Conservation (phyloP, 257 asterid species). For the Echites panduratus region DNA sequence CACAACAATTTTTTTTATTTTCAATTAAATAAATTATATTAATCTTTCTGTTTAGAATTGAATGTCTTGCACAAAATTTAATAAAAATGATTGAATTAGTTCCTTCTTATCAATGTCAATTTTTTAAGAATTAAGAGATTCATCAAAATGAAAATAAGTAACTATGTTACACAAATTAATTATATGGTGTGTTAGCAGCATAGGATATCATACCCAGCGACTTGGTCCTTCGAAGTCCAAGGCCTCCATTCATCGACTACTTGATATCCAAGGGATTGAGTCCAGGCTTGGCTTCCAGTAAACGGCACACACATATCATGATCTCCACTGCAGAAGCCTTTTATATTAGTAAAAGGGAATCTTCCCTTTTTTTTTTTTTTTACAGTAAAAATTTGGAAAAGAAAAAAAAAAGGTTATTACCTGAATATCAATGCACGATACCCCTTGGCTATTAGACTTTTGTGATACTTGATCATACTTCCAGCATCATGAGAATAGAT, state of each 20-base stretch:
- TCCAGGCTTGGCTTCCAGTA: conserved; percentile 62
- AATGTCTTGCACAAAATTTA: too few species aligned
- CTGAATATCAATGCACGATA: conserved; percentile 51
- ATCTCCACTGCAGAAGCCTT: conserved; percentile 38
- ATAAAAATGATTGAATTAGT: too few species aligned
- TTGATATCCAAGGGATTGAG: conserved; percentile 36
- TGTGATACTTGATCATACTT: conserved; percentile 53
- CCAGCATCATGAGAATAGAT: conserved; percentile 35
- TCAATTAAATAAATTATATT: too few species aligned
- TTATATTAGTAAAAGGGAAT: too few species aligned
- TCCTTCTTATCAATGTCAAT: too few species aligned
- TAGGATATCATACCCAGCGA: conserved; percentile 58
- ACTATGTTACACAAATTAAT: too few species aligned
- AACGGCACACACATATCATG: conserved; percentile 66
- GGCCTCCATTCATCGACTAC: conserved; percentile 46
- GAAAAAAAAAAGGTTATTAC: conserved; percentile 13
- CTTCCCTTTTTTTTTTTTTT: too few species aligned
- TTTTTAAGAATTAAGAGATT: too few species aligned
- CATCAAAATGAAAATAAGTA: too few species aligned
- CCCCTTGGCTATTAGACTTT: conserved; percentile 38
- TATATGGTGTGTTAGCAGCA: too few species aligned
- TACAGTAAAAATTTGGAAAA: neutral
- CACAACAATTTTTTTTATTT: neutral
- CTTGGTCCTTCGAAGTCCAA: conserved; percentile 38
- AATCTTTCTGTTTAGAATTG: too few species aligned